Base-by-base conservation (phyloP, 306 rosid genomes). In the Begonia masoniana region DNA sequence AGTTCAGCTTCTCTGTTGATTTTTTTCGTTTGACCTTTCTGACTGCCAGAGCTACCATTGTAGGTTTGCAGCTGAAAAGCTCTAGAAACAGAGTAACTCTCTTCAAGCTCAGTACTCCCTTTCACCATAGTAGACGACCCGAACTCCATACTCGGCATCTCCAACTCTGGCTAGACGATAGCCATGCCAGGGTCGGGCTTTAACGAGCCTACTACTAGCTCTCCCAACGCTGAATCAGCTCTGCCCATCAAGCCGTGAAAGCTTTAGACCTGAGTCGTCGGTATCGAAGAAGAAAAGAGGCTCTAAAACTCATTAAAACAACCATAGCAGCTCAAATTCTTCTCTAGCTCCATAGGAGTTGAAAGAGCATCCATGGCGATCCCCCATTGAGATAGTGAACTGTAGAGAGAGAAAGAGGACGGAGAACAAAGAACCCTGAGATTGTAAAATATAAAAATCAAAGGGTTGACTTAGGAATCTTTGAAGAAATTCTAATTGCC, bases 1-100 rank as follows among this genome's bases (percentile, higher is more conserved):
- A 67, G 56, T 56, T 62, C 7, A 60, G 12, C 63, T 63, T 76
- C 65, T 67, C 65, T 19, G 53, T 52, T 10, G 31, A 55, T 26
- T 13, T 1, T 3, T 2, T 56, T 10, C 1, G 2, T 7, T 21
- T 52, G 13, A 21, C 24, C 24, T 21, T 2, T 21, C 24, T 3
- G 24, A n/a, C 31, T 21, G 56, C 12, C 4, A 13, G 9, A 51
- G 35, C 12, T 10, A 0, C 15, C 41, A 15, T 56, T 0, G 3
- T 7, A 5, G 8, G n/a, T 39, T 15, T 11, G 16, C 51, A 16
- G 26, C 35, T 16, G 5, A 5, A 5, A 51, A 11, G 26, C 10
- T 51, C 13, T 49, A 9, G 52, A 15, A 11, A 49, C 9, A 12
- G 15, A 14, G 15, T 15, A 49, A 48, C 1, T 49, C 15, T 11